Conservation (phyloP, 1,284 basidiomycete genomes). For the Mycosarcoma mackinlayi region DNA sequence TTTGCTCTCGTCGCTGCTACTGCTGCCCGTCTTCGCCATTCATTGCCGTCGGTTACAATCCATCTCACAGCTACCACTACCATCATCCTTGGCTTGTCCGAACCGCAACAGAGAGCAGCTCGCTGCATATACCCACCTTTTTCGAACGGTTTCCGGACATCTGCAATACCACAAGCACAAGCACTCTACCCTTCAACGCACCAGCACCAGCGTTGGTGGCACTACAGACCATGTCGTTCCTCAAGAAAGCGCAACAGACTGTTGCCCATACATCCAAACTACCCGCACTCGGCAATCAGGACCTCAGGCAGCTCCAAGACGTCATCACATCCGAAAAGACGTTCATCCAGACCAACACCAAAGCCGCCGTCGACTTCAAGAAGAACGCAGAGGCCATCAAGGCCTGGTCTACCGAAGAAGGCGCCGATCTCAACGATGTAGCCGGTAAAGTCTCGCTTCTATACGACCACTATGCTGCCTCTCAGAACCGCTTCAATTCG, state of each 20-base stretch:
- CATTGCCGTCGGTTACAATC: too few species aligned
- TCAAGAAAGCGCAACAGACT: slow-evolving; percentile 62
- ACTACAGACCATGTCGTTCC: slow-evolving; percentile 58
- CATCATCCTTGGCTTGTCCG: too few species aligned
- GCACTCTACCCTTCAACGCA: not conserved
- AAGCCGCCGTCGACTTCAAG: slow-evolving; percentile 75
- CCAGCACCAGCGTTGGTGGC: too few species aligned
- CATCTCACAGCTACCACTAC: not conserved
- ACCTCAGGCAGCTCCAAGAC: slow-evolving; percentile 83
- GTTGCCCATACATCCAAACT: slow-evolving; percentile 83
- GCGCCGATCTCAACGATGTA: slow-evolving; percentile 85
- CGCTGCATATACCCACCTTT: too few species aligned
- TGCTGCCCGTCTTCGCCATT: not conserved
- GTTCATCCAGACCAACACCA: slow-evolving; percentile 79
- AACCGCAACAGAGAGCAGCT: too few species aligned
- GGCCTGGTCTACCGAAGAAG: slow-evolving; percentile 84
- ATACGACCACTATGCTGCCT: slow-evolving; percentile 77
- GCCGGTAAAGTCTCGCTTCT: slow-evolving; percentile 79
- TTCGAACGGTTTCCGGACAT: not conserved
- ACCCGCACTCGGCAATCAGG: slow-evolving; percentile 81
- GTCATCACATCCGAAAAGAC: slow-evolving; percentile 88
- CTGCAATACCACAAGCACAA: not conserved
- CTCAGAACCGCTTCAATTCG: slow-evolving; percentile 78
- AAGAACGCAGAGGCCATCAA: slow-evolving; percentile 82
- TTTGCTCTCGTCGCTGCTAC: too few species aligned